These are phyloP conservation scores for Stachybotrys chlorohalonatus DNA, from an alignment of 2,329 filamentous ascomycete species.

Conservation along the genomic window DNA sequence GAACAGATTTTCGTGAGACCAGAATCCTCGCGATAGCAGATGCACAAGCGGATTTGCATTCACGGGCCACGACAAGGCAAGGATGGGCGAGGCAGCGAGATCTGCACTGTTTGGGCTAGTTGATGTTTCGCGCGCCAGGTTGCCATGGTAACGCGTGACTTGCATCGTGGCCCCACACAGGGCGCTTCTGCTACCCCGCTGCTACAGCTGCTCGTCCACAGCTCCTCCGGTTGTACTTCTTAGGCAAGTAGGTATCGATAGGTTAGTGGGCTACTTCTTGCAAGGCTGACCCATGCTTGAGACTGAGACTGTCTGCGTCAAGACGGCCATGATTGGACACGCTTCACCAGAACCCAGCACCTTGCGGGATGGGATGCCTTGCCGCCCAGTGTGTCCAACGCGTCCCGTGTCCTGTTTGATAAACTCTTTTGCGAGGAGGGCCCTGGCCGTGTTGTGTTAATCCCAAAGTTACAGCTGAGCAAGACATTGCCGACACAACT, in stretches of 20 bases:
- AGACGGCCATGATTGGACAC: not conserved
- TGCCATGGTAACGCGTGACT: constrained; percentile 12
- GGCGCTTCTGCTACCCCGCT: not conserved
- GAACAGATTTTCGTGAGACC: not conserved
- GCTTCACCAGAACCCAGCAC: no score
- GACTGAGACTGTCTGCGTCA: not conserved
- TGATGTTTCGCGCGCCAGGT: constrained; percentile 3
- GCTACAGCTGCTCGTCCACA: not conserved
- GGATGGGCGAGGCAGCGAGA: not conserved
- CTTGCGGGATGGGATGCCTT: no score
- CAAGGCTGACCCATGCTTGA: not conserved
- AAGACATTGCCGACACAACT: no score
- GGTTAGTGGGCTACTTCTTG: not conserved
- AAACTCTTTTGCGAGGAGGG: no score
- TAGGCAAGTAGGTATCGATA: not conserved
- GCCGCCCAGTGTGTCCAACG: no score
- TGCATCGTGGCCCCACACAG: not conserved
- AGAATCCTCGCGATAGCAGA: not conserved
- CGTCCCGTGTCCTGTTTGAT: no score
- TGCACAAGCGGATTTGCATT: not conserved
- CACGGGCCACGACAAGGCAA: not conserved
- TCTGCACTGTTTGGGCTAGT: not conserved
- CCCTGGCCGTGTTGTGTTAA: no score
- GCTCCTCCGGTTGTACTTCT: no score
- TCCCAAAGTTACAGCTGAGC: no score